Conservation (phyloP, 805 yeast species). For the Sugiyamaella lignohabitans region DNA sequence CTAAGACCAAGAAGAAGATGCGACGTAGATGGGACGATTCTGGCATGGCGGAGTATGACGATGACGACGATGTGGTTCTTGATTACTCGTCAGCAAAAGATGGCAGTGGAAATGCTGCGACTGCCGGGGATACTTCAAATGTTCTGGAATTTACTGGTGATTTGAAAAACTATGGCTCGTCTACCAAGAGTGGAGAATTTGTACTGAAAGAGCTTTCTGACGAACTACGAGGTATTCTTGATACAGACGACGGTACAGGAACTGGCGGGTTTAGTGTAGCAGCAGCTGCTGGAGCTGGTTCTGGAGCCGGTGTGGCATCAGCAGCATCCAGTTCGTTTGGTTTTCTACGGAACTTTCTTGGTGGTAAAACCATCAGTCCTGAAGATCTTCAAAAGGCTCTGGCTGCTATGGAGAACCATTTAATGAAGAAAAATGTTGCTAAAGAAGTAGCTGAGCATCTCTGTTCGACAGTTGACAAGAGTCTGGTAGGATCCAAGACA, state of each 20-base stretch:
- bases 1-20: conserved; percentile 37
- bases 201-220: conserved; percentile 56
- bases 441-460: conserved; percentile 77
- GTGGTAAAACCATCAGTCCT: conserved; percentile 60
- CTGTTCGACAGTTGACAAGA: conserved; percentile 61
- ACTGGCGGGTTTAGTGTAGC: too few species aligned
- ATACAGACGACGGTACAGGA: neutral
- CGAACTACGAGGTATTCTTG: conserved; percentile 41
- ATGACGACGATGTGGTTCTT: conserved; percentile 37
- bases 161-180: conserved; percentile 35
- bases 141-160: conserved; percentile 30
- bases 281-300: neutral
- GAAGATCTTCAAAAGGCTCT: conserved; percentile 62
- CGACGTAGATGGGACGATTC: conserved; percentile 60
- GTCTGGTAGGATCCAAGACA: conserved; percentile 65
- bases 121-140: conserved; percentile 32
- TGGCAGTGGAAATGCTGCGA: conserved; percentile 27
- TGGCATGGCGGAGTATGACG: conserved; percentile 45
- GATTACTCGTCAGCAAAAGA: conserved; percentile 46
- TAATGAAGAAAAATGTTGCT: conserved; percentile 82
- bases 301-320: conserved; percentile 1
- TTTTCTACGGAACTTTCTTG: conserved; percentile 54
- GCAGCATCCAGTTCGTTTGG: conserved; percentile 33
- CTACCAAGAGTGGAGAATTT: conserved; percentile 51
- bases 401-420: conserved; percentile 61